Conservation (phyloP, 106 monocot genomes). For the Dendrobium officinale region DNA sequence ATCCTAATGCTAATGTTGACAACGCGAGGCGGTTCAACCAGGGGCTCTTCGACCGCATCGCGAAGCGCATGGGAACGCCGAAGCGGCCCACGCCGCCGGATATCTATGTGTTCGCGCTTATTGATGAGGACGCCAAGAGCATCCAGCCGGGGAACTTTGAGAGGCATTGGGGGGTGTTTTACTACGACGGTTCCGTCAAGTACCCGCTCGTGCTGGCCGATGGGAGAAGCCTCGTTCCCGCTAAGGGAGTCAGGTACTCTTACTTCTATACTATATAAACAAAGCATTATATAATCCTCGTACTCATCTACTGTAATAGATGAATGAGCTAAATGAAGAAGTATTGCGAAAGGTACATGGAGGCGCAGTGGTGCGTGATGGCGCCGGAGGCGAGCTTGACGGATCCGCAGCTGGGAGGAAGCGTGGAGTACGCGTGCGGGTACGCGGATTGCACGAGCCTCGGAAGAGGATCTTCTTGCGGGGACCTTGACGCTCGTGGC, state of each 20-base stretch:
- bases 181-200: conserved; percentile 72
- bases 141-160: conserved; percentile 74
- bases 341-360: conserved; percentile 27
- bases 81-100: conserved; percentile 53
- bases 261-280: neutral
- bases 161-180: conserved; percentile 82
- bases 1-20: conserved; percentile 44
- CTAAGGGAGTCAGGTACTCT: conserved; percentile 32
- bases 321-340: neutral
- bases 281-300: too few relatives aligned
- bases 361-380: conserved; percentile 68
- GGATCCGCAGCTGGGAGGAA: conserved; percentile 31
- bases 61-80: conserved; percentile 50
- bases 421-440: conserved; percentile 54
- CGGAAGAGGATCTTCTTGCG: conserved; percentile 56
- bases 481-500: conserved; percentile 37
- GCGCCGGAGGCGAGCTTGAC: conserved; percentile 34
- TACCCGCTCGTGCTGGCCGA: conserved; percentile 37
- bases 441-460: conserved; percentile 84
- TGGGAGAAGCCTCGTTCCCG: conserved; percentile 30
- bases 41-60: conserved; percentile 58
- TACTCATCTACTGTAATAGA: too few relatives aligned
- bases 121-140: conserved; percentile 90
- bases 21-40: conserved; percentile 72
- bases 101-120: conserved; percentile 65